Percentiles rank a stretch among this genome's conserved stretches.
These are phyloP conservation scores for Aspergillus carbonarius DNA, from an alignment of 2,329 filamentous ascomycete species.

Conservation along the genomic window DNA sequence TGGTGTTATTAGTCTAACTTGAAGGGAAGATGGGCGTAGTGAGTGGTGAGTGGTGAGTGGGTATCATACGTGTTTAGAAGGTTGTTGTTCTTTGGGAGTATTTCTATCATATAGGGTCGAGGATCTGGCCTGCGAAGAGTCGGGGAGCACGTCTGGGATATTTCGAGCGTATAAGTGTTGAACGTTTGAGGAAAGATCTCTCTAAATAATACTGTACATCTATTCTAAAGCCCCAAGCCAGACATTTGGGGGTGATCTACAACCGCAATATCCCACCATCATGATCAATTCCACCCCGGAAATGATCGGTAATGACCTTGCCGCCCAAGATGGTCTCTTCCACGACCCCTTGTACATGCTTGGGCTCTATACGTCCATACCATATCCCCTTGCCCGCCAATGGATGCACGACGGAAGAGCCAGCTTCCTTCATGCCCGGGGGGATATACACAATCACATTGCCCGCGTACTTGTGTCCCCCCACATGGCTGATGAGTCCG, in stretches of 20 bases:
- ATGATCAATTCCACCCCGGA: constrained; percentile 83
- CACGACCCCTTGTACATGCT: constrained; percentile 87
- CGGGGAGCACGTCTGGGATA: too few relatives aligned
- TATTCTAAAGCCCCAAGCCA: neutral
- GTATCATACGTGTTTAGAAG: too few relatives aligned
- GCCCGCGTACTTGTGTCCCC: constrained; percentile 91
- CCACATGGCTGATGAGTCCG: constrained; percentile 71
- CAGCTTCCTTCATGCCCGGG: constrained; percentile 28
- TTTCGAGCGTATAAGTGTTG: too few relatives aligned
- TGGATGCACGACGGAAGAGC: constrained; percentile 25
- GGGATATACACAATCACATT: constrained; percentile 83
- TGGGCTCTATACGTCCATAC: constrained; percentile 78
- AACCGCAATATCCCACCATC: constrained; percentile 68
- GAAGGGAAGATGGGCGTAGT: too few relatives aligned
- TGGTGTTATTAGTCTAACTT: too few relatives aligned
- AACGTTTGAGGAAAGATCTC: too few relatives aligned
- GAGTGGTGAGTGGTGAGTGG: too few relatives aligned
- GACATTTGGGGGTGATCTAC: constrained; percentile 15
- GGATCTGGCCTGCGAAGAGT: too few relatives aligned
- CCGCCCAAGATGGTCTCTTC: constrained; percentile 83
- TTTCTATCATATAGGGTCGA: too few relatives aligned
- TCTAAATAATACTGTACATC: neutral
- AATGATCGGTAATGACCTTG: constrained; percentile 77
- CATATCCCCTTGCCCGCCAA: constrained; percentile 62
- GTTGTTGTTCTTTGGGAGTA: too few relatives aligned